phyloP scores from a whole-genome alignment of 805 yeast species.

The Dipodascopsis uninucleata region DNA sequence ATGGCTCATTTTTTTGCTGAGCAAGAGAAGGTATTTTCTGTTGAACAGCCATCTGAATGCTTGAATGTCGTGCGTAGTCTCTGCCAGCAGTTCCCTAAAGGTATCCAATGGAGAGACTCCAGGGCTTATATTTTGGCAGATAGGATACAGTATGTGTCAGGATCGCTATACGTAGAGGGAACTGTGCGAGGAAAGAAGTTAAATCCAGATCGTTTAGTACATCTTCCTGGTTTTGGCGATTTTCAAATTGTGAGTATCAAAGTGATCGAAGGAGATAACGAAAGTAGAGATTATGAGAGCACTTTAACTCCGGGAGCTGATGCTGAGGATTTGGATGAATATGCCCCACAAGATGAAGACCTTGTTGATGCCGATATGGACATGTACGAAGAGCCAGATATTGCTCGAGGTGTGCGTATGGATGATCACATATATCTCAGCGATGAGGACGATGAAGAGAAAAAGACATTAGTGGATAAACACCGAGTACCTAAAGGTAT shows the following conservation, averaged over 20 bases:
- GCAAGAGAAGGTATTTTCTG: conserved; percentile 69
- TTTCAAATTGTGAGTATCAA: conserved; percentile 54
- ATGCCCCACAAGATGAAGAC: conserved; percentile 25
- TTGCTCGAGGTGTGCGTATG: conserved; percentile 47
- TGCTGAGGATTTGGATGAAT: conserved; percentile 34
- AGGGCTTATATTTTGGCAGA: conserved; percentile 86
- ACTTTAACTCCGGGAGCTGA: conserved; percentile 30
- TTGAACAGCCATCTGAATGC: conserved; percentile 68
- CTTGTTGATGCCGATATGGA: conserved; percentile 30
- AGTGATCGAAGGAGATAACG: conserved; percentile 34
- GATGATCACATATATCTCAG: conserved; percentile 54
- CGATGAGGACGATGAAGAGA: conserved; percentile 33
- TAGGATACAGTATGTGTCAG: conserved; percentile 44
- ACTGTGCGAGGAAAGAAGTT: conserved; percentile 73
- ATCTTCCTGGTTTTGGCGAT: conserved; percentile 88
- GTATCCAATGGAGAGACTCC: conserved; percentile 87
- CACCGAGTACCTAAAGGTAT: conserved; percentile 62
- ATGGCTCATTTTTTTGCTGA: conserved; percentile 76
- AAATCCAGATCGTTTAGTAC: conserved; percentile 70
- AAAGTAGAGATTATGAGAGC: conserved; percentile 1
- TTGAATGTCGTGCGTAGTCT: conserved; percentile 65
- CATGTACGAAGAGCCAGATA: conserved; percentile 33
- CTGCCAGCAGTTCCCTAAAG: conserved; percentile 83
- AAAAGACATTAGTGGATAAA: conserved; percentile 30
- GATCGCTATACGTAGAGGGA: conserved; percentile 57